These are phyloP conservation scores for Pulveroboletus sp. DNA, from an alignment of 768 basidiomycete species.

Conservation along the genomic window DNA sequence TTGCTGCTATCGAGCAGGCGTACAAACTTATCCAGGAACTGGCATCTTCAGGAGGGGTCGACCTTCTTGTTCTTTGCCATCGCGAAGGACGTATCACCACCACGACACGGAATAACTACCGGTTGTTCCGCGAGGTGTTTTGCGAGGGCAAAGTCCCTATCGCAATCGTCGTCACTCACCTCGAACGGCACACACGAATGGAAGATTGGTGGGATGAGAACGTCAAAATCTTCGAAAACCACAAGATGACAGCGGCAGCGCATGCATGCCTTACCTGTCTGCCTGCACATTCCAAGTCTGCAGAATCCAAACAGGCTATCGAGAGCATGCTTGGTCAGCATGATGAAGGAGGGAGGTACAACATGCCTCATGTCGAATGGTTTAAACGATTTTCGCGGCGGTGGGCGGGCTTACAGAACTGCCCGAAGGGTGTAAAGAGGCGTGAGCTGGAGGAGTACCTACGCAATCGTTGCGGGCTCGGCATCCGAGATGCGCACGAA, in stretches of 20 bases:
- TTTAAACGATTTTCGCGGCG: background rate
- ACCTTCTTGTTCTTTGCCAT: conserved; percentile 5
- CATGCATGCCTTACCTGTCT: conserved; percentile 5
- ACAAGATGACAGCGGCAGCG: background rate
- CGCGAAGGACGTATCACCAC: background rate
- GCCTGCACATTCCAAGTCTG: background rate
- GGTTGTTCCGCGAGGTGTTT: conserved; percentile 2
- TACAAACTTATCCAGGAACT: background rate
- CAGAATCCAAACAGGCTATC: background rate
- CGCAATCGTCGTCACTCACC: conserved; percentile 1
- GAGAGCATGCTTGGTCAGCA: background rate
- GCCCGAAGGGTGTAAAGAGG: background rate
- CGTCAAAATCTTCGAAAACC: background rate
- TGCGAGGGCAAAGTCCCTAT: background rate
- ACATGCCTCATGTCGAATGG: background rate
- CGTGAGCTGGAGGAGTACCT: background rate
- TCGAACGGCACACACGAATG: background rate
- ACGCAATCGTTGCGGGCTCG: background rate
- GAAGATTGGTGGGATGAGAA: conserved; percentile 4
- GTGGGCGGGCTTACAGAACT: background rate
- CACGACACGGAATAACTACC: conserved; percentile 1
- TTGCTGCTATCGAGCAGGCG: background rate
- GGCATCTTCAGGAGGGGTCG: background rate
- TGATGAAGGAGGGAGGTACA: background rate
- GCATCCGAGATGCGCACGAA: background rate